Conservation (phyloP, 2,329 filamentous ascomycete species). For the Cryphonectria carpinicola region DNA sequence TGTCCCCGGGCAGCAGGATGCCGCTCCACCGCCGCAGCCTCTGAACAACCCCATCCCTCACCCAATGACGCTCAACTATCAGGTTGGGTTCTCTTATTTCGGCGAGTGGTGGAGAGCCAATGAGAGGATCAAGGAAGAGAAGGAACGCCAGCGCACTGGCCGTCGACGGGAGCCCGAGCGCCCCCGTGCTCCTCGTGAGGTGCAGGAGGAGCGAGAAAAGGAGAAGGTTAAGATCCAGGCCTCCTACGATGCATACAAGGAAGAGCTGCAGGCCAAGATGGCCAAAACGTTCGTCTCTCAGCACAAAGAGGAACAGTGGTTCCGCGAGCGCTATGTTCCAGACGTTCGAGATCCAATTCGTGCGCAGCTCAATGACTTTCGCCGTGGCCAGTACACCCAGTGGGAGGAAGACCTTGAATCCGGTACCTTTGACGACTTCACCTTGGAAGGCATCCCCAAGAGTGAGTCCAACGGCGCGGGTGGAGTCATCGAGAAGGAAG, state of each 20-base stretch:
- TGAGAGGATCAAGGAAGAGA: conserved; percentile 81
- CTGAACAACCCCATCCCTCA: conserved; percentile 70
- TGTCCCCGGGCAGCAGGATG: conserved; percentile 71
- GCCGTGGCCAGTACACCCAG: conserved; percentile 76
- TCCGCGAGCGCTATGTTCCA: conserved; percentile 89
- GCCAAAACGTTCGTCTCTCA: conserved; percentile 86
- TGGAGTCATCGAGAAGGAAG: conserved; percentile 88
- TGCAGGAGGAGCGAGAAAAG: conserved; percentile 74
- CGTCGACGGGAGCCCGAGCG: conserved; percentile 68
- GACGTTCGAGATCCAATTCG: conserved; percentile 79
- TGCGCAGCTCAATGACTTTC: conserved; percentile 76
- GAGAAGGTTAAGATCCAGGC: conserved; percentile 78
- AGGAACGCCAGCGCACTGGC: conserved; percentile 71
- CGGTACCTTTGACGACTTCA: conserved; percentile 91
- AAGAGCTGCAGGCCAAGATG: conserved; percentile 75
- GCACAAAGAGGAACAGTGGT: conserved; percentile 97
- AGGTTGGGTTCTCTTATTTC: conserved; percentile 85
- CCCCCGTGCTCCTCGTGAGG: conserved; percentile 66
- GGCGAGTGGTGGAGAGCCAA: conserved; percentile 86
- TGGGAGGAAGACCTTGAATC: conserved; percentile 88
- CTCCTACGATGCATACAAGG: conserved; percentile 69
- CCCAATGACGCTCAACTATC: conserved; percentile 73
- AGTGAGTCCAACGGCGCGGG: conserved; percentile 87
- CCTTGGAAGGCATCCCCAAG: conserved; percentile 91
- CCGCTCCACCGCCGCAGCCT: conserved; percentile 50